Conservation (phyloP, 1,284 basidiomycete genomes). For the Chiua sp. region DNA sequence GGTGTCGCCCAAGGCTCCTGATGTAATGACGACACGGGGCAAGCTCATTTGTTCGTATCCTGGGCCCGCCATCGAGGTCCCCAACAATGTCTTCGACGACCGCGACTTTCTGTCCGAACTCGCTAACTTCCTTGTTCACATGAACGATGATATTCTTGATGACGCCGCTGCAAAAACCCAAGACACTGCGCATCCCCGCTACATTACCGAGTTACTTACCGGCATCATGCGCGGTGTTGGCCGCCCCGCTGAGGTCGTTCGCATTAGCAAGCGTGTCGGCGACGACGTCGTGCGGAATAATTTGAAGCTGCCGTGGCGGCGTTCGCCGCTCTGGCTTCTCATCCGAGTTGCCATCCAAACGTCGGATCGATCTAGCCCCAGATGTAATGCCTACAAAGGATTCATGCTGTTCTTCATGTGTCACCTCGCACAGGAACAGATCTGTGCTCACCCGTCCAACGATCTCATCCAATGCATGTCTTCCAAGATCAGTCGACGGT, state of each 20-base stretch:
- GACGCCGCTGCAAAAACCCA: constrained; percentile 6
- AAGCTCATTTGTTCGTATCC: constrained; percentile 42
- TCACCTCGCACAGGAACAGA: constrained; percentile 30
- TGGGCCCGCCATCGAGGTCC: constrained; percentile 36
- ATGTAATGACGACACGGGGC: constrained; percentile 27
- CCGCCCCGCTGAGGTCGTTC: constrained; percentile 19
- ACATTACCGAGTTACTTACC: constrained; percentile 40
- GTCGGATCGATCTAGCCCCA: constrained; percentile 21
- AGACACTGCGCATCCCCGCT: constrained; percentile 35
- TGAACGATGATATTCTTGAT: constrained; percentile 26
- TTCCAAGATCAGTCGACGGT: constrained; percentile 39
- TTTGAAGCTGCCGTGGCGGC: constrained; percentile 38
- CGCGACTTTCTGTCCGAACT: constrained; percentile 30
- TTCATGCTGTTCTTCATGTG: constrained; percentile 49
- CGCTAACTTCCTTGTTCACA: constrained; percentile 31
- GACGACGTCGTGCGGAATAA: constrained; percentile 38
- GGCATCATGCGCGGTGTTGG: constrained; percentile 38
- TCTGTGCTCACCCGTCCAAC: constrained; percentile 26
- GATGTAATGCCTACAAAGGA: constrained; percentile 42
- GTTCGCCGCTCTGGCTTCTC: constrained; percentile 42
- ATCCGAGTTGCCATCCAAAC: constrained; percentile 45
- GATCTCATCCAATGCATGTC: constrained; percentile 35
- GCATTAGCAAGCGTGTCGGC: constrained; percentile 37
- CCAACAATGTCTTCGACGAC: constrained; percentile 21
- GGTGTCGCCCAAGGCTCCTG: neutral